Evolutionary conservation across 805 yeast species (phyloP).

Genomic region (Candida adriatica): DNA sequence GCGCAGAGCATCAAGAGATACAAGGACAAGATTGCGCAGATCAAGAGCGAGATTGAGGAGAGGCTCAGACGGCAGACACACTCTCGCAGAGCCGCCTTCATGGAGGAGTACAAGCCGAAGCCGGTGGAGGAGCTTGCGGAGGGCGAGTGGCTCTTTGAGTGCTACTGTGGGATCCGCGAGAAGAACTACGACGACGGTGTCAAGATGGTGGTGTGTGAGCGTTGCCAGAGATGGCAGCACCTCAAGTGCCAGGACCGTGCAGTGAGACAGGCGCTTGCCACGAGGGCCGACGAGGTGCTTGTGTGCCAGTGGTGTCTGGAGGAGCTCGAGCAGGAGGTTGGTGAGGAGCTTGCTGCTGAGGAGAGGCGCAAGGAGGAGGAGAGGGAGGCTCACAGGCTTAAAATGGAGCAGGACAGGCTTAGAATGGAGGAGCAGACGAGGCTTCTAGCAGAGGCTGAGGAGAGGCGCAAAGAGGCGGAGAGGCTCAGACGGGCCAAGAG

Average conservation of each 20-base stretch:
- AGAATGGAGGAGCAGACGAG: constrained; percentile 16
- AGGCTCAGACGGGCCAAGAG: too few species aligned
- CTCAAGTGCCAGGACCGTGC: constrained; percentile 27
- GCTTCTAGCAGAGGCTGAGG: constrained; percentile 17
- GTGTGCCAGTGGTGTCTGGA: constrained; percentile 24
- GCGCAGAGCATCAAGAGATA: constrained; percentile 31
- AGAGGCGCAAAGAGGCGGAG: constrained; percentile 21
- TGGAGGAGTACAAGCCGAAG: constrained; percentile 25
- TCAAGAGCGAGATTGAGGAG: constrained; percentile 22
- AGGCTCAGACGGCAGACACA: constrained; percentile 16
- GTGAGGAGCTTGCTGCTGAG: constrained; percentile 14
- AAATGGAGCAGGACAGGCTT: constrained; percentile 13
- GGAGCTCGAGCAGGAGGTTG: constrained; percentile 20
- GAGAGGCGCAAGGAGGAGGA: constrained; percentile 17
- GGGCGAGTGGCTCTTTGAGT: constrained; percentile 32
- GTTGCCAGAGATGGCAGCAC: constrained; percentile 34
- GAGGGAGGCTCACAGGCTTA: constrained; percentile 12
- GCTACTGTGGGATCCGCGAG: constrained; percentile 29
- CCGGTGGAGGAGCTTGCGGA: constrained; percentile 26
- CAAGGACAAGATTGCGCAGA: constrained; percentile 15
- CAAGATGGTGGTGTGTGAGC: constrained; percentile 28
- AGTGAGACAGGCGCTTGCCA: constrained; percentile 22
- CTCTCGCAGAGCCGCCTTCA: constrained; percentile 14
- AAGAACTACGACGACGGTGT: constrained; percentile 31
- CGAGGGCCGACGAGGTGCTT: constrained; percentile 21